Conservation (phyloP, 1,284 basidiomycete species). For the Sporisorium graminicola region DNA sequence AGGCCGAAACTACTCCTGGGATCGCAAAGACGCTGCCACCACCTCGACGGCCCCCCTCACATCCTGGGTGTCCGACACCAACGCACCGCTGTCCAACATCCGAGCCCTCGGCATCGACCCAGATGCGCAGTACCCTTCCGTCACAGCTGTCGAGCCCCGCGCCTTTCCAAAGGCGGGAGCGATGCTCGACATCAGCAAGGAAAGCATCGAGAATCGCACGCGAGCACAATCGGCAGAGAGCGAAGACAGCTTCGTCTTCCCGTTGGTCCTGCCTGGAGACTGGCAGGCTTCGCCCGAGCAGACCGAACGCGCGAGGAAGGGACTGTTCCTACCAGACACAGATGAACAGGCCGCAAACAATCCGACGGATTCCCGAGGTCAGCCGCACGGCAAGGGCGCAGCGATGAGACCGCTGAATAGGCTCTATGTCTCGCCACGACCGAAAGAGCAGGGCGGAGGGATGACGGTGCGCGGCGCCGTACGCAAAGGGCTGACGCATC, state of each 20-base stretch:
- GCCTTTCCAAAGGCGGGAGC: slow-evolving; percentile 46
- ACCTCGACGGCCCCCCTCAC: slow-evolving; percentile 17
- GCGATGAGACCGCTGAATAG: slow-evolving; percentile 46
- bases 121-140: slow-evolving; percentile 23
- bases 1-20: slow-evolving; percentile 57
- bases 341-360: slow-evolving; percentile 12
- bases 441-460: slow-evolving; percentile 53
- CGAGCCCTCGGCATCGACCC: slow-evolving; percentile 29
- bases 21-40: slow-evolving; percentile 29
- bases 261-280: slow-evolving; percentile 61
- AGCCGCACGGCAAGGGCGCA: background rate
- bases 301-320: slow-evolving; percentile 28
- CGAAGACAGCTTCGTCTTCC: slow-evolving; percentile 58
- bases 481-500: slow-evolving; percentile 38
- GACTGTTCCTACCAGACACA: slow-evolving; percentile 26
- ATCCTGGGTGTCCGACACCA: slow-evolving; percentile 41
- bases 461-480: slow-evolving; percentile 56
- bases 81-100: slow-evolving; percentile 38
- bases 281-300: slow-evolving; percentile 52
- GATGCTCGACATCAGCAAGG: slow-evolving; percentile 36
- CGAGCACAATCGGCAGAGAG: slow-evolving; percentile 2
- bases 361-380: too few species aligned
- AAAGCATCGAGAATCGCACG: slow-evolving; percentile 27
- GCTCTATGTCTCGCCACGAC: slow-evolving; percentile 58
- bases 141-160: slow-evolving; percentile 56